Base-by-base conservation (phyloP, 2,329 filamentous ascomycete species). In the Pezicula carpinea region DNA sequence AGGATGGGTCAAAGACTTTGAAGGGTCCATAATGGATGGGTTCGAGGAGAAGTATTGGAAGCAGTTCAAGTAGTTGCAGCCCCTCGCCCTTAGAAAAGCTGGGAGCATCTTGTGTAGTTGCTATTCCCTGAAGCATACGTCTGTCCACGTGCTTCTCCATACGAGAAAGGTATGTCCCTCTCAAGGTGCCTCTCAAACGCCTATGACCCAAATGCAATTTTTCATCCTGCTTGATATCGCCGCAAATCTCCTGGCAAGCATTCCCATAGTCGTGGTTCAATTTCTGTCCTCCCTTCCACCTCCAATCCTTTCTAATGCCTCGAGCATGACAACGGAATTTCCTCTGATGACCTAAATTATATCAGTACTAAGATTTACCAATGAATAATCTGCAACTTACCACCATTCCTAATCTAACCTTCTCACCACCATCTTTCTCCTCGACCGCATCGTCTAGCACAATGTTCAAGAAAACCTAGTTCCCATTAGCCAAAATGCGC, bases 301-400 rank as follows among this genome's bases (percentile, higher is more conserved):
- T 53, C 79, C 80, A 57, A 87, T 85, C 61, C 83, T 74, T 65
- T 83, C 80, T 48, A 88, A 69, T 8, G 83, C 89, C 71, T 99
- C 95, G 47, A 99, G 80, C 92, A 99, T 96, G 47, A 99, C 91
- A 21, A 99, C 91, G 2, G 92, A 96, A 72, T 99, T 99, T 55
- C 93, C 93, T 59, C 95, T 88, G 62, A 99, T 96, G 55, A 96
- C 87, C 86, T 90, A 52, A 22, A 22, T 26, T 7, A 23, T 42
- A 59, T 52, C 58, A 49, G 36, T 13, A 15, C 18, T 36, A 5
- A 10, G 18, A n/a, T 10, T 15, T 33, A 23, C 10, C 18, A 23
- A 35, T 8, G 0, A 13, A 21, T 21, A 15, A 48, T 10, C 32
- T 17, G 39, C 6, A 53, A 78, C 85, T 55, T 80, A 90, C 92